Conservation (phyloP, 768 basidiomycete species). For the Trametes cinnabarina region DNA sequence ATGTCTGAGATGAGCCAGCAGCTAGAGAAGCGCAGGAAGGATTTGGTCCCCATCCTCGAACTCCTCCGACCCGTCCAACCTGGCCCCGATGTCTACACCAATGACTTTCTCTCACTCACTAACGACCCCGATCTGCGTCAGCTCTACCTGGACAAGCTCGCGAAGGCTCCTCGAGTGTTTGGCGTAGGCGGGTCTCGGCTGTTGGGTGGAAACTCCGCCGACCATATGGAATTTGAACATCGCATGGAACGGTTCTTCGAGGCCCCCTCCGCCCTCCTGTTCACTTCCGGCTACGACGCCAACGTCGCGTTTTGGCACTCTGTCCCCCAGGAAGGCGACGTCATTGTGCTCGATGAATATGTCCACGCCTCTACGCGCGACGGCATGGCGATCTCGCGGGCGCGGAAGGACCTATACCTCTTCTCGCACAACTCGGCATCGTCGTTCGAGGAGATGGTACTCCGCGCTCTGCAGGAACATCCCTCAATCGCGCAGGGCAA, state of each 20-base stretch:
- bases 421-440: slow-evolving; percentile 49
- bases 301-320: slow-evolving; percentile 48
- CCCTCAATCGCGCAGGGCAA: slow-evolving; percentile 26
- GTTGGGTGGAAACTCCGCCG: slow-evolving; percentile 40
- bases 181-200: slow-evolving; percentile 53
- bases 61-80: slow-evolving; percentile 9
- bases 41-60: background rate
- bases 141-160: slow-evolving; percentile 33
- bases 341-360: slow-evolving; percentile 51
- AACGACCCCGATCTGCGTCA: slow-evolving; percentile 32
- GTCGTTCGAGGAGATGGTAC: slow-evolving; percentile 33
- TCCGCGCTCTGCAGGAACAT: slow-evolving; percentile 26
- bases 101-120: slow-evolving; percentile 51
- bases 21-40: slow-evolving; percentile 1
- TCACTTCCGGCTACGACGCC: slow-evolving; percentile 54
- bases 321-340: slow-evolving; percentile 44
- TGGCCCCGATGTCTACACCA: slow-evolving; percentile 41
- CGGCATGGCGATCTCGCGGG: slow-evolving; percentile 44
- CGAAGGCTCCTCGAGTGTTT: slow-evolving; percentile 28
- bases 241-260: slow-evolving; percentile 39
- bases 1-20: background rate
- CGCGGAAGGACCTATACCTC: slow-evolving; percentile 24
- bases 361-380: slow-evolving; percentile 53
- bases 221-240: slow-evolving; percentile 41
- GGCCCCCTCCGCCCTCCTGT: slow-evolving; percentile 44